Conservation (phyloP, 345 rosid genomes). For the Raphanus raphanistrum region DNA sequence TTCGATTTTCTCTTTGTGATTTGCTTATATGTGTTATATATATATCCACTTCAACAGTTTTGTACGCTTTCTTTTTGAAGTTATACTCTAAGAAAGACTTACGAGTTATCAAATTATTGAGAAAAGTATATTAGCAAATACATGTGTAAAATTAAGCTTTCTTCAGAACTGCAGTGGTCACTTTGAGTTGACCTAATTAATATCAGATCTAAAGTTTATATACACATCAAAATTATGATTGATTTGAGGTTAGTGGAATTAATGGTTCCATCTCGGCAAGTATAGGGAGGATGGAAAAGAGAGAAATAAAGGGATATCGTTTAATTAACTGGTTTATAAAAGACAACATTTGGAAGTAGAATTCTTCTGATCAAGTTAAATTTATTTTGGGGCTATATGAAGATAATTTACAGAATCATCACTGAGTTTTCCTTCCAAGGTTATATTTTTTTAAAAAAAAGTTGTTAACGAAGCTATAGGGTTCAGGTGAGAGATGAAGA, state of each 20-base stretch:
- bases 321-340: too few species aligned
- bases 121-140: neutral
- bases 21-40: neutral
- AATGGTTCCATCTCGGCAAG: neutral
- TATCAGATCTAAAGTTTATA: conserved; percentile 23
- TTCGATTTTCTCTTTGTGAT: neutral
- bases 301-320: neutral
- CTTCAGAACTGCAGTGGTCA: neutral
- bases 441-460: too few species aligned
- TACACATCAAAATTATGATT: neutral
- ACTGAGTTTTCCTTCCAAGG: neutral
- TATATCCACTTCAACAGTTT: neutral
- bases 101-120: conserved; percentile 10
- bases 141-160: neutral
- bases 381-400: neutral
- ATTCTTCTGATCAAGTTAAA: conserved; percentile 4
- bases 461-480: conserved; percentile 8
- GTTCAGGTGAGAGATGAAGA: conserved; percentile 6
- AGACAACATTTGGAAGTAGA: neutral
- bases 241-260: conserved; percentile 10
- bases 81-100: conserved; percentile 11
- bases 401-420: neutral
- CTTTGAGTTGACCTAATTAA: conserved; percentile 26
- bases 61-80: conserved; percentile 7
- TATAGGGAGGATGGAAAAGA: neutral